Evolutionary conservation across 2,329 filamentous ascomycete species (phyloP).

Genomic region (Colletotrichum sp.): DNA sequence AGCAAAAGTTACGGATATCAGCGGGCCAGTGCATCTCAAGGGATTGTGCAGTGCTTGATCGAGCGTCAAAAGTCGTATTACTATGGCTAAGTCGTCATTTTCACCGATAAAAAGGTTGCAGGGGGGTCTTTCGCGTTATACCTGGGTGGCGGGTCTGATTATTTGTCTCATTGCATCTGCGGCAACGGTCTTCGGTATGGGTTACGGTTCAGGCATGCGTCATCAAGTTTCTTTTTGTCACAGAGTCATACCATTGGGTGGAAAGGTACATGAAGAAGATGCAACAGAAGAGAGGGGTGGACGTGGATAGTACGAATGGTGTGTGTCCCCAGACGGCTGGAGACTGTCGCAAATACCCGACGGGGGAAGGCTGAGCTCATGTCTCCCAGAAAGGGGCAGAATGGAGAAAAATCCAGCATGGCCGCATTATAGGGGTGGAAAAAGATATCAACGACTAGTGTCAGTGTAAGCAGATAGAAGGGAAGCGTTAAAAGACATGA

Average conservation of each 20-base stretch:
- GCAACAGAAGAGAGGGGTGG: neutral
- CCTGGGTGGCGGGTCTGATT: conserved; percentile 12
- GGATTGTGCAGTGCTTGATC: neutral
- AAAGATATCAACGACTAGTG: conserved; percentile 18
- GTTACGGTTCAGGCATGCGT: conserved; percentile 18
- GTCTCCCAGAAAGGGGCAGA: neutral
- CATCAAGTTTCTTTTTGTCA: conserved; percentile 13
- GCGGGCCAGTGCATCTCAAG: neutral
- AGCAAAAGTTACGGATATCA: neutral
- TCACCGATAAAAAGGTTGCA: neutral
- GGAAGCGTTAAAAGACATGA: conserved; percentile 22
- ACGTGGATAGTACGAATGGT: neutral
- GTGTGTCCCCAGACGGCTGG: neutral
- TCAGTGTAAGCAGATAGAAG: conserved; percentile 22
- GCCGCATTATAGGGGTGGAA: conserved; percentile 13
- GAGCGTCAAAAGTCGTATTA: neutral
- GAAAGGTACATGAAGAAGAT: conserved; percentile 12
- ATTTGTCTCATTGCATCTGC: conserved; percentile 21
- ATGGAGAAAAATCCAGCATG: neutral
- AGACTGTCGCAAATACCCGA: conserved; percentile 12
- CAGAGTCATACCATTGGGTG: conserved; percentile 14
- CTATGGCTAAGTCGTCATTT: neutral
- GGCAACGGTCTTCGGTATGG: conserved; percentile 18
- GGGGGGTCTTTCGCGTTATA: conserved; percentile 3
- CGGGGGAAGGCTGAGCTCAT: neutral